A percentile compares a stretch with the other conserved stretches of the same genome.
Evolutionary conservation across 2,329 filamentous ascomycete species (phyloP).

Genomic region (Rhinocladiella similis): DNA sequence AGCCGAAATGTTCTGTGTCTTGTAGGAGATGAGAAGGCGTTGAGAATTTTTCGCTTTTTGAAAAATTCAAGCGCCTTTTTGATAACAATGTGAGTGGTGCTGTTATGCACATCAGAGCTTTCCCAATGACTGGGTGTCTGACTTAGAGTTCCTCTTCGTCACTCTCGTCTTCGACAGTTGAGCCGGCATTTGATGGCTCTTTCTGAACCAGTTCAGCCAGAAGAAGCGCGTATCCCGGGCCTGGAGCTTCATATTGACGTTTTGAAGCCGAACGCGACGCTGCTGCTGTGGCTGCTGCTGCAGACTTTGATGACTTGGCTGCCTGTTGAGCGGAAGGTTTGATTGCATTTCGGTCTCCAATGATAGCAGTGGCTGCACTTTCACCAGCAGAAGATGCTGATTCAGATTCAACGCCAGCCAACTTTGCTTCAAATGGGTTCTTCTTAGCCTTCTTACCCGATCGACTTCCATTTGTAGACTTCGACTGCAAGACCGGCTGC

Average conservation of each 20-base stretch:
- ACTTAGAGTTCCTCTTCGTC: neutral
- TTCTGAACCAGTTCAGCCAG: neutral
- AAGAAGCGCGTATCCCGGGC: slow-evolving; percentile 1
- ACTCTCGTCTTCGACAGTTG: neutral
- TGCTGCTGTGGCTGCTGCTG: neutral
- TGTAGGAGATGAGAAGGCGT: neutral
- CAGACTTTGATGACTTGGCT: neutral
- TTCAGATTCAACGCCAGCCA: neutral
- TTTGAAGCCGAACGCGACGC: neutral
- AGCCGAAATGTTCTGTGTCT: neutral
- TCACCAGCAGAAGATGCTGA: neutral
- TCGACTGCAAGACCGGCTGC: neutral
- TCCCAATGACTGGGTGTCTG: neutral
- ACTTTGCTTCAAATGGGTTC: neutral
- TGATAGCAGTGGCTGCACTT: neutral
- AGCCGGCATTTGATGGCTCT: neutral
- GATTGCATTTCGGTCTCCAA: slow-evolving; percentile 10
- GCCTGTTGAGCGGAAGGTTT: slow-evolving; percentile 1
- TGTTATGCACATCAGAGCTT: no score
- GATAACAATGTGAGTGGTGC: no score
- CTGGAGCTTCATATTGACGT: slow-evolving; percentile 1
- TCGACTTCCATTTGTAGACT: neutral
- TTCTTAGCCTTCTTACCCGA: neutral
- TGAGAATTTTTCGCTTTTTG: no score
- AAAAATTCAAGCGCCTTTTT: no score